These are phyloP conservation scores for Xylaria castorea DNA, from an alignment of 495 filamentous ascomycete genomes.

Conservation along the genomic window DNA sequence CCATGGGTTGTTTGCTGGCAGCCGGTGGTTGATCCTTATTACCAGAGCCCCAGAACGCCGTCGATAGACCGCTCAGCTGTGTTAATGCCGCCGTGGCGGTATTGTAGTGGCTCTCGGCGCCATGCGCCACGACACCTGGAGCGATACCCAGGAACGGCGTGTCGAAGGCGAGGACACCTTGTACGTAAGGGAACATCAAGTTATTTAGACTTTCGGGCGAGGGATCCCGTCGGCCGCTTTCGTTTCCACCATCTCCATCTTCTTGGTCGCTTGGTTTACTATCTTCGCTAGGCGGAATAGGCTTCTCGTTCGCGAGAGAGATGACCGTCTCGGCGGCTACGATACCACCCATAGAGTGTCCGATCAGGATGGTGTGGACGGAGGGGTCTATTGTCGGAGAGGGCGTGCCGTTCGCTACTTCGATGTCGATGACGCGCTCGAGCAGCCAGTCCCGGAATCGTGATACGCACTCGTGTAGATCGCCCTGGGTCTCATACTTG, in stretches of 20 bases:
- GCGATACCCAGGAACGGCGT: constrained; percentile 93
- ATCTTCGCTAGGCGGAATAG: constrained; percentile 53
- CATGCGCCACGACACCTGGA: constrained; percentile 86
- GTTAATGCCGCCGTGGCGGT: constrained; percentile 72
- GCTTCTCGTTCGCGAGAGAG: constrained; percentile 69
- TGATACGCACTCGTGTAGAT: constrained; percentile 78
- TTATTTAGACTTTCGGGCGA: constrained; percentile 42
- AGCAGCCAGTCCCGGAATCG: constrained; percentile 91
- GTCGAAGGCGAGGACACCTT: constrained; percentile 91
- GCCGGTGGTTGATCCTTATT: constrained; percentile 26
- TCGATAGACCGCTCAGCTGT: constrained; percentile 67
- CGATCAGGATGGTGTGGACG: constrained; percentile 82
- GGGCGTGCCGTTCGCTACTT: constrained; percentile 80
- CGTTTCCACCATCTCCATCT: background rate
- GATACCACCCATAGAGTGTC: constrained; percentile 97
- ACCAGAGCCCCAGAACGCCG: constrained; percentile 62
- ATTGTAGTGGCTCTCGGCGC: constrained; percentile 84
- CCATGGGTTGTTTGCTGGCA: constrained; percentile 33
- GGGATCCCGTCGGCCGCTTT: constrained; percentile 18
- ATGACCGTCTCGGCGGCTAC: constrained; percentile 89
- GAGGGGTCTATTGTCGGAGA: constrained; percentile 89
- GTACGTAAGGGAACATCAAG: constrained; percentile 74
- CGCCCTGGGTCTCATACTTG: constrained; percentile 89
- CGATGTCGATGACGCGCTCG: constrained; percentile 91
- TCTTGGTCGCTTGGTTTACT: constrained; percentile 22